Percentiles rank a stretch among this genome's conserved stretches.
phyloP scores from a whole-genome alignment of 1,284 basidiomycete genomes.

The Gastroboletus turbinatus region DNA sequence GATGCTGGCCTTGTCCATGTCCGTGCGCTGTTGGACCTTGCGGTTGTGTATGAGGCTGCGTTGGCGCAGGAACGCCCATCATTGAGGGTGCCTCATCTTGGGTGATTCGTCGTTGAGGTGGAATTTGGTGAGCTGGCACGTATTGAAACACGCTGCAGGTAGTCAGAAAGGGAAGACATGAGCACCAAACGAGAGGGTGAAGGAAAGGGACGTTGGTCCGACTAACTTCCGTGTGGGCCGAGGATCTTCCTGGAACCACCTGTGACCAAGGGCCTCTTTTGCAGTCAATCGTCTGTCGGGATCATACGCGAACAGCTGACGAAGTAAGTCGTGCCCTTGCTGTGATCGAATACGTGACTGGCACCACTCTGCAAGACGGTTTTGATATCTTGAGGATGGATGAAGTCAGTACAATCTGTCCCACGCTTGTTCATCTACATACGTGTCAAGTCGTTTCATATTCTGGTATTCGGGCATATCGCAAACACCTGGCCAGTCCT shows the following conservation, averaged over 20 bases:
- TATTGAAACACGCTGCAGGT: constrained; percentile 59
- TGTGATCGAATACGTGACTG: constrained; percentile 57
- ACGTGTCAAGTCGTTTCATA: constrained; percentile 79
- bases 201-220: neutral
- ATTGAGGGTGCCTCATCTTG: constrained; percentile 79
- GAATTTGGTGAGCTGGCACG: constrained; percentile 55
- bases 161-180: neutral
- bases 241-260: constrained; percentile 80
- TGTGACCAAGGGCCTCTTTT: constrained; percentile 76
- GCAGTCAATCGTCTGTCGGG: constrained; percentile 86
- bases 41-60: constrained; percentile 39
- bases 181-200: constrained; percentile 2
- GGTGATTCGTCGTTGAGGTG: constrained; percentile 72
- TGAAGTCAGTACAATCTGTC: constrained; percentile 2
- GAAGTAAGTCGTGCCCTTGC: constrained; percentile 82
- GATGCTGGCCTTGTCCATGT: constrained; percentile 41
- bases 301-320: constrained; percentile 85
- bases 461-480: constrained; percentile 88
- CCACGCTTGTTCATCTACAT: constrained; percentile 33
- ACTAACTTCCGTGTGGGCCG: constrained; percentile 71
- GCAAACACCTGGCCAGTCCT: constrained; percentile 85
- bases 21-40: constrained; percentile 37
- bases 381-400: constrained; percentile 50
- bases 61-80: constrained; percentile 56
- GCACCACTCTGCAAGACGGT: constrained; percentile 81